Percentiles rank a stretch among this genome's conserved stretches.
Evolutionary conservation across 106 monocot species (phyloP).

Genomic region (Alisma plantagoaquatica): DNA sequence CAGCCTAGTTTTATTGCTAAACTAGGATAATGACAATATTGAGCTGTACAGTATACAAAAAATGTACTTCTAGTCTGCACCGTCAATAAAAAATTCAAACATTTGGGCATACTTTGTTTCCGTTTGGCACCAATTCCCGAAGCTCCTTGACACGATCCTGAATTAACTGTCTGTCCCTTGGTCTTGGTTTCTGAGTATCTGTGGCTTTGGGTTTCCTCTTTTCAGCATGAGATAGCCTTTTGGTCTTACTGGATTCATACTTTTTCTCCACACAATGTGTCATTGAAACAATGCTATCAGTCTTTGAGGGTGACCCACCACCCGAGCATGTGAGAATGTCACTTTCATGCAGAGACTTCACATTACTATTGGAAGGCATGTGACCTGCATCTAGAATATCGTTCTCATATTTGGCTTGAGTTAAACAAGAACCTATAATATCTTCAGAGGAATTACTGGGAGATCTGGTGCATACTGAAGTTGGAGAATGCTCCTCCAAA

Average conservation of each 20-base stretch:
- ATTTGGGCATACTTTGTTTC: constrained; percentile 41
- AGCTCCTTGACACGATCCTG: constrained; percentile 85
- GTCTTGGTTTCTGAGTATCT: constrained; percentile 36
- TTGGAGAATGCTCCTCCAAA: too few relatives aligned
- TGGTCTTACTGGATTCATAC: neutral
- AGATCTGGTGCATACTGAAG: too few relatives aligned
- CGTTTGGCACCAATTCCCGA: constrained; percentile 71
- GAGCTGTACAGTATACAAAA: neutral
- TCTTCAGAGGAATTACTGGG: too few relatives aligned
- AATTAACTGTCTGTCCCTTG: constrained; percentile 87
- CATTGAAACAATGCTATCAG: constrained; percentile 7
- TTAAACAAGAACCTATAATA: too few relatives aligned
- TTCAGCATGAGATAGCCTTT: constrained; percentile 7
- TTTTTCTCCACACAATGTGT: neutral
- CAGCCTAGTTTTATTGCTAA: neutral
- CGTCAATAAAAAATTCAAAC: neutral
- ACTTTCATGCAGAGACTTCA: constrained; percentile 1
- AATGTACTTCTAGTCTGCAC: neutral
- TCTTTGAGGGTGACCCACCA: constrained; percentile 16
- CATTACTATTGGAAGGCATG: neutral
- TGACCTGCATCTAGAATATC: constrained; percentile 10
- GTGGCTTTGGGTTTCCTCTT: constrained; percentile 19
- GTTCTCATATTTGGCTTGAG: too few relatives aligned
- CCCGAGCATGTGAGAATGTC: constrained; percentile 15
- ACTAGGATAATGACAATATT: neutral